phyloP scores from a whole-genome alignment of 1,284 basidiomycete genomes.

The Amylostereum chailletii region DNA sequence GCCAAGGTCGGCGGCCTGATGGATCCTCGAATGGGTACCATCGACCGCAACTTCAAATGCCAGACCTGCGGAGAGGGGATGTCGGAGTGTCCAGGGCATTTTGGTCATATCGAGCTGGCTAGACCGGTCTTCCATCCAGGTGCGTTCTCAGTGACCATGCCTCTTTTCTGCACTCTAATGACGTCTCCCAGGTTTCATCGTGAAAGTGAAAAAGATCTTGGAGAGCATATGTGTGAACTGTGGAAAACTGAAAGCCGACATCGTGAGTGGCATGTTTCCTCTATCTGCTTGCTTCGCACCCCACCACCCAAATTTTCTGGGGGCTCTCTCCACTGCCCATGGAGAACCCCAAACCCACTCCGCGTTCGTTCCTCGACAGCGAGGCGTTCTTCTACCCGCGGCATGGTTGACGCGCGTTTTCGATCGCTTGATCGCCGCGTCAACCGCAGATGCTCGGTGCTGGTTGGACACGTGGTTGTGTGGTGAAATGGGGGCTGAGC shows the following conservation, averaged over 20 bases:
- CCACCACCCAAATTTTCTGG: constrained; percentile 88
- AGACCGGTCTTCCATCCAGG: constrained; percentile 96
- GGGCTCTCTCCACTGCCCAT: constrained; percentile 79
- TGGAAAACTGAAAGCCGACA: constrained; percentile 94
- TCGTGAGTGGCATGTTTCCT: constrained; percentile 74
- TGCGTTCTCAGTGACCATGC: constrained; percentile 28
- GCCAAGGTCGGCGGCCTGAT: constrained; percentile 91
- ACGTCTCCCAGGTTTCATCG: constrained; percentile 74
- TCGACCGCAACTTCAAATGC: constrained; percentile 99
- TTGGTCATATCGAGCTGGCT: constrained; percentile 97
- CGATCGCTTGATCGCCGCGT: constrained; percentile 86
- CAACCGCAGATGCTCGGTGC: constrained; percentile 54
- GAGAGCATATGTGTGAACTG: constrained; percentile 99
- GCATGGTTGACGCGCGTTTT: constrained; percentile 68
- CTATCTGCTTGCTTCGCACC: constrained; percentile 84
- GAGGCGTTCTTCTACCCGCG: constrained; percentile 71
- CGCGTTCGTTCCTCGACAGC: constrained; percentile 63
- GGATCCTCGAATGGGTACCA: constrained; percentile 97
- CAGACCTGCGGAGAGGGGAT: constrained; percentile 99
- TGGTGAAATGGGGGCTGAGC: constrained; percentile 93
- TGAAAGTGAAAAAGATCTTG: constrained; percentile 99
- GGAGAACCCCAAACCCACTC: constrained; percentile 87
- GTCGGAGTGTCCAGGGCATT: constrained; percentile 97
- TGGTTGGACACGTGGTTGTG: constrained; percentile 76
- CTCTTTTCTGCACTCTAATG: not conserved